Evolutionary conservation across 768 basidiomycete genomes (phyloP), one percentile per base, ranked within the genome.

Genomic region (Artomyces pyxidatus): DNA sequence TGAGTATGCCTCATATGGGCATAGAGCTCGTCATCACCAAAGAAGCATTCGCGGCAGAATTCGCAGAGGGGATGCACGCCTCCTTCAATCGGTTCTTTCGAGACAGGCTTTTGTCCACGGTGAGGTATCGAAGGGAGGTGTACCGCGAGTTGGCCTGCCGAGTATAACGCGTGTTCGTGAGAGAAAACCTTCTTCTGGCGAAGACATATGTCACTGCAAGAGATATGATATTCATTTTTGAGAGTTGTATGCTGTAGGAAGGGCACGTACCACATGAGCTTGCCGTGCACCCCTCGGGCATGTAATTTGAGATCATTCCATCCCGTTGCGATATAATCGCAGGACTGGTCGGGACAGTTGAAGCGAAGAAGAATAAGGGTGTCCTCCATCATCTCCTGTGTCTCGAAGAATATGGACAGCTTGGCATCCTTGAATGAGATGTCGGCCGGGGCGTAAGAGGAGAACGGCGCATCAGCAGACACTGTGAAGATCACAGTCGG

Each of bases 41-140:
- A 96, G 74, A 87, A 93, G 58, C 88, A 93, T 57, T 91, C 86
- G n/a, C 78, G 79, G 58, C 93, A 96, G 63, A 97, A 98, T 59
- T 80, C 80, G 63, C 90, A 94, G 2, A 87, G 57, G 0, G 89
- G 88, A 56, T 92, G 88, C 1, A 80, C 61, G 2, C 83, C 85
- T 10, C 85, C 82, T 50, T 87, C 85, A 10, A 81, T 66, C 44
- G 75, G 73, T 4, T 86, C 81, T 51, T 73, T 75, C 12, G 69
- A 63, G 10, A 47, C 59, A 28, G 50, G 69, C 48, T 70, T 72
- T 51, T 68, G 63, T 39, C 62, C 59, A 28, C 68, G 62, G 45
- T 68, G 69, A 21, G 69, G 70, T 61, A 83, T 74, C 0, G 88
- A 87, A 0, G 93, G 93, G 4, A 95, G 71, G 63, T 97, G 93